Percentiles rank a stretch among this genome's conserved stretches.
Conservation (phyloP, 805 yeast genomes). For the Saturnispora silvae region DNA sequence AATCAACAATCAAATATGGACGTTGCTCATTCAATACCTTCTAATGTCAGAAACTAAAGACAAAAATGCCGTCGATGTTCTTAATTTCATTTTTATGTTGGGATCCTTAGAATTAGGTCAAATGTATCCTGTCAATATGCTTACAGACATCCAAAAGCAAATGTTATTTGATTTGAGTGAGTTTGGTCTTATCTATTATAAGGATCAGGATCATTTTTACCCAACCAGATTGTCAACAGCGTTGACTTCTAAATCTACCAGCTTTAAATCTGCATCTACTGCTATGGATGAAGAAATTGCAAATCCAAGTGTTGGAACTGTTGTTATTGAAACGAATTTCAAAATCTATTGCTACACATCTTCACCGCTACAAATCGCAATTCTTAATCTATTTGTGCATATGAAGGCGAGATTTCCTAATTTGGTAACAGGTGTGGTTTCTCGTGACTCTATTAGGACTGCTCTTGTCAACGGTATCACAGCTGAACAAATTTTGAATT, state of each 20-base stretch:
- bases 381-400: constrained; percentile 79
- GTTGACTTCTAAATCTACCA: constrained; percentile 72
- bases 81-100: constrained; percentile 85
- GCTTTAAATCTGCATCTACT: constrained; percentile 60
- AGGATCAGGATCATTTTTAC: constrained; percentile 56
- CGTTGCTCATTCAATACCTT: constrained; percentile 74
- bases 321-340: constrained; percentile 89
- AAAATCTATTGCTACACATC: constrained; percentile 87
- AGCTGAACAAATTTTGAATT: constrained; percentile 87
- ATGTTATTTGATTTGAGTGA: constrained; percentile 87
- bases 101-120: constrained; percentile 89
- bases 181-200: constrained; percentile 71
- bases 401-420: constrained; percentile 77
- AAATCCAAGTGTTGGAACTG: constrained; percentile 42
- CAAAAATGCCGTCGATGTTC: constrained; percentile 93
- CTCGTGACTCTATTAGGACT: constrained; percentile 80
- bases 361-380: constrained; percentile 91
- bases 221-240: constrained; percentile 89
- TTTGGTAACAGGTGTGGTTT: constrained; percentile 87
- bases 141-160: constrained; percentile 70
- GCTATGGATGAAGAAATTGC: constrained; percentile 60
- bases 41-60: constrained; percentile 72
- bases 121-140: constrained; percentile 60
- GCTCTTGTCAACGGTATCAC: constrained; percentile 87
- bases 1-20: constrained; percentile 91